These are phyloP conservation scores for Medicago ruthenica DNA, from an alignment of 306 rosid species.

Conservation along the genomic window DNA sequence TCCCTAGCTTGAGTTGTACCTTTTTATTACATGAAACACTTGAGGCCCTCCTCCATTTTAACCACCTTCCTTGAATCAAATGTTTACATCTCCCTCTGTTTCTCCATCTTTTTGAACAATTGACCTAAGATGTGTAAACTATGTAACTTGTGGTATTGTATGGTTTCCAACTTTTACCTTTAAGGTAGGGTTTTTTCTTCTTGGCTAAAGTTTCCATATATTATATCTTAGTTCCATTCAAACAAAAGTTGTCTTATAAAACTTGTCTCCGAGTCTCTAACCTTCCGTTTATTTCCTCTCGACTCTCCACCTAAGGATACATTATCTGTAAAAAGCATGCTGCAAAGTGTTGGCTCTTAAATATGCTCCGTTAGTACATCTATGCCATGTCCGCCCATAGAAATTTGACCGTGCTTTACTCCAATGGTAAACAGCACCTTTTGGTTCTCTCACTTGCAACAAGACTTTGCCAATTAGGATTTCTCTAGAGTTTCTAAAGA, in stretches of 20 bases:
- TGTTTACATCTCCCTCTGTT: background rate
- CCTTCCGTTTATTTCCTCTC: background rate
- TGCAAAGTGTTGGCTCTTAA: background rate
- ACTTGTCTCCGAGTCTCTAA: background rate
- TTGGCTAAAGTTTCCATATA: background rate
- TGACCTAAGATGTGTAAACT: background rate
- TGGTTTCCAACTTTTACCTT: background rate
- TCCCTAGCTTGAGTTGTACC: background rate
- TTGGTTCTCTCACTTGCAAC: background rate
- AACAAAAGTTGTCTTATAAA: background rate
- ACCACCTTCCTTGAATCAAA: background rate
- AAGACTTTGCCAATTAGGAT: background rate
- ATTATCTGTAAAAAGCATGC: background rate
- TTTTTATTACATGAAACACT: background rate
- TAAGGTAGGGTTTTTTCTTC: background rate
- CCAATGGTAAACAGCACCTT: background rate
- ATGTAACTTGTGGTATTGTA: background rate
- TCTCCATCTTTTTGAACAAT: background rate
- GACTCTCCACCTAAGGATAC: too few relatives aligned
- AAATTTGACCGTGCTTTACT: background rate
- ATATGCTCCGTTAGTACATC: background rate
- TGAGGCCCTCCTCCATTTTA: background rate
- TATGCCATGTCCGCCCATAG: background rate
- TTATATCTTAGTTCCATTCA: background rate
- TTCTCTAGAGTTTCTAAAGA: conserved; percentile 22